Evolutionary conservation across 176 grass and related monocot genomes (phyloP), one percentile per base, ranked within the genome.

Genomic region (Bonia amplexicaulis): DNA sequence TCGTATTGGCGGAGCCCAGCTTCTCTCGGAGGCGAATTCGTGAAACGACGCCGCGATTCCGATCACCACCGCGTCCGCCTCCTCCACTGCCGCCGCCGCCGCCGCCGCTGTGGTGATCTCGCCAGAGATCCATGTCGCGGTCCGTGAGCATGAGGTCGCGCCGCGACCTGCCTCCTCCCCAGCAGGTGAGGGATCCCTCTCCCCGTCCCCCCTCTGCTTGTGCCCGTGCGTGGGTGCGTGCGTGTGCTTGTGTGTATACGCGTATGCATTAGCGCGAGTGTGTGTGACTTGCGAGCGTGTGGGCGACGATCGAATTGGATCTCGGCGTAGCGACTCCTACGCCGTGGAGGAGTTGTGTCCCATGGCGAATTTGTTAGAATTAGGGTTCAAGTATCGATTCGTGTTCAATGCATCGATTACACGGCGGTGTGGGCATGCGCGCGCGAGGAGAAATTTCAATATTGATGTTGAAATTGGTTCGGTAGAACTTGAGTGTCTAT

Each of bases 131-230:
- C 88, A 97, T 97, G 95, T 94, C 95, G 86, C 79, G 95, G 65
- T 85, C 89, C 8, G 73, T 87, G 78, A 91, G 90, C 88, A 86
- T 90, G 88, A 86, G 88, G 84, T 90, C 88, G 48, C 88, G 84
- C 74, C 89, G 90, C 80, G 92, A 94, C 40, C 89, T 97, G 15
- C 89, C 95, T 55, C 88, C 92, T 60, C 92, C 95, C 49, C 82
- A 94, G 53, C 83, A 91, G 88, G 95, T 97, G 65, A 89, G 77
- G 48, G 73, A 66, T 78, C 59, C 73, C 59, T 64, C 48, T 23
- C 40, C 70, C 35, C 74, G 33, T 23, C 46, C 27, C 72, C 26
- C 41, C 71, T 31, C 54, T 54, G 46, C 65, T 39, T 60, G 63
- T 53, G 41, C 51, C 48, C 70, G 17, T 45, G 53, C 54, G 54